Base-by-base conservation (phyloP, 164 flowering plant species). In the Litsea cubeba region DNA sequence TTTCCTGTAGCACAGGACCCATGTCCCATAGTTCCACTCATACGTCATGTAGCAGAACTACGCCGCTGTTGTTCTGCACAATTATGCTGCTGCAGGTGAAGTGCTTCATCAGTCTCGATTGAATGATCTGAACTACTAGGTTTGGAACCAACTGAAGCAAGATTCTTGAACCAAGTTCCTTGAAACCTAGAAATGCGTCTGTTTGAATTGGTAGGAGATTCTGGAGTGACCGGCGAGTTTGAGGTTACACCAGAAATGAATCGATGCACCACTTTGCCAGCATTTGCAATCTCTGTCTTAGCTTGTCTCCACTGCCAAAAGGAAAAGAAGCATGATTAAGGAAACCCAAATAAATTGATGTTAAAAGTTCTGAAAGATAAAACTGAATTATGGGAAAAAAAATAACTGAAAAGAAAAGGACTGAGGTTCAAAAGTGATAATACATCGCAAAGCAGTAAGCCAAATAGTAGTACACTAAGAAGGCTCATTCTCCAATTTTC, bases 251-350 rank as follows among this genome's bases (percentile, higher is more conserved):
- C 75, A 18, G 75, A n/a, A 20, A 93, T 84, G 72, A 93, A 93
- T 22, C 89, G 85, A 75, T 89, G 90, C 24, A 96, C 96, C 72
- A 89, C 96, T 82, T 87, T 94, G 83, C 98, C 90, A 18, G 98
- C 97, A 62, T 93, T 74, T 62, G 91, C 90, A 51, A 94, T 87
- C 87, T 92, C 95, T 54, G 93, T 86, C 86, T 92, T 94, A 24
- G 98, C 97, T 87, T 92, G 97, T 74, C 88, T 85, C 6, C 89
- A 85, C 97, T 94, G 91, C 80, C 77, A 78, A 74, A 60, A 18
- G 18, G 11, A 25, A 24, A 24, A 63, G 24, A 54, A 54, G n/a
- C n/a, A 14, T 54, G 6, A 54, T 15, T 20, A 54, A 54, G n/a
- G 60, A 51, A 51, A 51, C 4, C 3, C 17, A 12, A 51, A 14